Evolutionary conservation across 352 stramenopile genomes (phyloP).

Genomic region (Pythium rhizo-oryzae): DNA sequence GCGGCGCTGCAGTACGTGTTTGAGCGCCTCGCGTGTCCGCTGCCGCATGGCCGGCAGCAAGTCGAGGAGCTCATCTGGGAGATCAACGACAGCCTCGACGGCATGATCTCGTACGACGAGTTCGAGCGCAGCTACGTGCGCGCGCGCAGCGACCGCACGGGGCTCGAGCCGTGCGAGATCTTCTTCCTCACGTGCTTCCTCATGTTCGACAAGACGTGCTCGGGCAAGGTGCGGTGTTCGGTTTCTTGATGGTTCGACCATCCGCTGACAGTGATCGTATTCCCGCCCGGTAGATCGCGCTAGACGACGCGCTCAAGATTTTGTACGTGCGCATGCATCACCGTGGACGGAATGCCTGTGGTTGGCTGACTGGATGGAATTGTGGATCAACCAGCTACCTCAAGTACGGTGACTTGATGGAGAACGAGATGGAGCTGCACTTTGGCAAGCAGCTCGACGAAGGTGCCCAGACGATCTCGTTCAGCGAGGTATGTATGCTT

Average conservation of each 20-base stretch:
- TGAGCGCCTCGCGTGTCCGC: constrained; percentile 53
- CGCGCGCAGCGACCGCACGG: constrained; percentile 59
- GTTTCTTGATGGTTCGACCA: not conserved
- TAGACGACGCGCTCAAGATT: constrained; percentile 82
- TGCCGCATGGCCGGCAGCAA: constrained; percentile 42
- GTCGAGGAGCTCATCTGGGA: constrained; percentile 81
- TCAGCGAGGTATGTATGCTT: constrained; percentile 48
- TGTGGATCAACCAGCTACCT: constrained; percentile 39
- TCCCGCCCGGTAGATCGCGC: constrained; percentile 44
- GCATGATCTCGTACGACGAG: constrained; percentile 71
- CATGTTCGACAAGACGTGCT: constrained; percentile 81
- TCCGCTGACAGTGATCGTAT: not conserved
- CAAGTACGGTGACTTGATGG: constrained; percentile 81
- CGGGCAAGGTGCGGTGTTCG: constrained; percentile 43
- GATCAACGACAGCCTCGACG: constrained; percentile 79
- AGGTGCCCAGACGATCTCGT: constrained; percentile 65
- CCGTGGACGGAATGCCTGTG: not conserved
- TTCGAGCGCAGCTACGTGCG: constrained; percentile 77
- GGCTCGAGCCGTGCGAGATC: constrained; percentile 69
- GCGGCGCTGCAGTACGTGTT: constrained; percentile 55
- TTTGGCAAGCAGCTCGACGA: constrained; percentile 69
- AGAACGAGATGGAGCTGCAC: constrained; percentile 77
- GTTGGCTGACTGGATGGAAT: not conserved
- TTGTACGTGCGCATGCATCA: constrained; percentile 40
- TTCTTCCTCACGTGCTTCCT: constrained; percentile 87